A percentile compares a stretch with the other conserved stretches of the same genome.
Conservation (phyloP, 2,329 filamentous ascomycete species). For the Trichoderma sp. region DNA sequence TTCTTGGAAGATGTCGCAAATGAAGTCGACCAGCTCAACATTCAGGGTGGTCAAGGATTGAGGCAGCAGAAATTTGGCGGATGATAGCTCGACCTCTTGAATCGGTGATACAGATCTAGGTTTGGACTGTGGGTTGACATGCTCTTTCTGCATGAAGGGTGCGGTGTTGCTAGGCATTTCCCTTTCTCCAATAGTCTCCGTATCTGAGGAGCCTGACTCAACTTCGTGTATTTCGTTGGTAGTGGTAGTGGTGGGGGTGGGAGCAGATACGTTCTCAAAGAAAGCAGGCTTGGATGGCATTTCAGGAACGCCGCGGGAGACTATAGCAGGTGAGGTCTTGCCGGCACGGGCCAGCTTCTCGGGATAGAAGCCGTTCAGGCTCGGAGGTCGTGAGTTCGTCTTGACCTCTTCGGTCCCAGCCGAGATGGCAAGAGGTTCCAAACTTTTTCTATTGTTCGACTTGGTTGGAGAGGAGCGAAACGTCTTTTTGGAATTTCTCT, state of each 20-base stretch:
- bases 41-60: conserved; percentile 61
- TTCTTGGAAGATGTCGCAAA: conserved; percentile 63
- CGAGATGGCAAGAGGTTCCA: conserved; percentile 39
- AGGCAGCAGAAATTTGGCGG: conserved; percentile 47
- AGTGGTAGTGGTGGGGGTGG: conserved; percentile 26
- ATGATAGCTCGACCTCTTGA: conserved; percentile 3
- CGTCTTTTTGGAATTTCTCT: conserved; percentile 33
- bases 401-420: conserved; percentile 39
- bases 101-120: conserved; percentile 12
- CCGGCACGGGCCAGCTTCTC: conserved; percentile 44
- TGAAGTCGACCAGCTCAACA: conserved; percentile 60
- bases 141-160: conserved; percentile 34
- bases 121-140: conserved; percentile 9
- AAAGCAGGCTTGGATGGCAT: conserved; percentile 44
- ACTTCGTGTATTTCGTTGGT: conserved; percentile 27
- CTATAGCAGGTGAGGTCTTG: conserved; percentile 37
- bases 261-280: conserved; percentile 45
- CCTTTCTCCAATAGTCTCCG: conserved; percentile 31
- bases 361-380: conserved; percentile 38
- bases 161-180: conserved; percentile 31
- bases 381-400: conserved; percentile 39
- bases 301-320: conserved; percentile 41
- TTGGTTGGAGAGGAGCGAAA: conserved; percentile 37
- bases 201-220: conserved; percentile 32
- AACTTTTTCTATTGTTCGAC: conserved; percentile 37